These are phyloP conservation scores for Crithidia bombi DNA, from an alignment of 208 protist species.

Conservation along the genomic window DNA sequence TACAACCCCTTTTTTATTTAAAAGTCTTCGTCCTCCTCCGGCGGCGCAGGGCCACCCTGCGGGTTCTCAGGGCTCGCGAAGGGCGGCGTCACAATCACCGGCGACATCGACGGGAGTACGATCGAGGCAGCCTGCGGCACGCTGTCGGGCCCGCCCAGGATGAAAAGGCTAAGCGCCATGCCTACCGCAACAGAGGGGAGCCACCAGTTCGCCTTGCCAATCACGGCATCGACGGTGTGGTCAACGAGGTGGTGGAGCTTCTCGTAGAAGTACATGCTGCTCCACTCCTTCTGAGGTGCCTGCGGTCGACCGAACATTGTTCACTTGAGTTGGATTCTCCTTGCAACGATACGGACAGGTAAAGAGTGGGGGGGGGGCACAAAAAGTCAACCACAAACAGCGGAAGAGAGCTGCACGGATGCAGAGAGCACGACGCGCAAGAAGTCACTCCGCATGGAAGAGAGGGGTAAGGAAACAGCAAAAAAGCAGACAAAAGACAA, in stretches of 20 bases:
- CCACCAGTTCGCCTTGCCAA: constrained; percentile 87
- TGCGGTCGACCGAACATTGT: constrained; percentile 76
- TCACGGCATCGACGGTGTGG: constrained; percentile 73
- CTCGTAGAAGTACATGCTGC: constrained; percentile 87
- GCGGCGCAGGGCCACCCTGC: constrained; percentile 29
- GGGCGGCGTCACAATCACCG: constrained; percentile 53
- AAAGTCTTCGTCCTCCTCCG: constrained; percentile 71
- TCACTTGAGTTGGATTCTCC: constrained; percentile 8
- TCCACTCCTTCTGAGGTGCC: constrained; percentile 79
- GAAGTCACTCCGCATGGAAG: too few relatives aligned
- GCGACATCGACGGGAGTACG: constrained; percentile 49
- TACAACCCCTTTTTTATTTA: constrained; percentile 29
- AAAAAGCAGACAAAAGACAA: background rate
- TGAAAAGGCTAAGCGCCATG: constrained; percentile 73
- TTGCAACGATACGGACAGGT: background rate
- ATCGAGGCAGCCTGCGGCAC: constrained; percentile 54
- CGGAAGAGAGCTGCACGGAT: background rate
- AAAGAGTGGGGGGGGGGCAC: background rate
- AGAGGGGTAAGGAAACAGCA: background rate
- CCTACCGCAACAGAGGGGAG: constrained; percentile 74
- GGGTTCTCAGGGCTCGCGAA: constrained; percentile 50
- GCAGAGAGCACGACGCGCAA: too few relatives aligned
- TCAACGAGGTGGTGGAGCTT: constrained; percentile 85
- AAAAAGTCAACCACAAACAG: constrained; percentile 10
- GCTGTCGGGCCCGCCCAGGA: constrained; percentile 75